These are phyloP conservation scores for Thermothelomyces thermophilus DNA, from an alignment of 2,329 filamentous ascomycete genomes.

Conservation along the genomic window DNA sequence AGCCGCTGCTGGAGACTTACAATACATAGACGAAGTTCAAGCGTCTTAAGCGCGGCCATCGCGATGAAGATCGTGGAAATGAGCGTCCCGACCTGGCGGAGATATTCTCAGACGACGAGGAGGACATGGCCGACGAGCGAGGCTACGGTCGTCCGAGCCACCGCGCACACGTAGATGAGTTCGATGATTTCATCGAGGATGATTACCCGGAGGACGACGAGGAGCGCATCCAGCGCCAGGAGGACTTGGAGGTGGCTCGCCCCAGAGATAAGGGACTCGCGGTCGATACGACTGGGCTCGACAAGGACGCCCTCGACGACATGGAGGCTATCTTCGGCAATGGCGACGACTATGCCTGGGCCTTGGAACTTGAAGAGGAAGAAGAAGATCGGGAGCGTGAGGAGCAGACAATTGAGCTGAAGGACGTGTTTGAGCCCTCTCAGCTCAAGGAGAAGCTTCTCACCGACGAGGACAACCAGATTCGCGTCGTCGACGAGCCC, in stretches of 20 bases:
- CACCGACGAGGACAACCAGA: slow-evolving; percentile 89
- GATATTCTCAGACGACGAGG: slow-evolving; percentile 94
- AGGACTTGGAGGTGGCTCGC: slow-evolving; percentile 83
- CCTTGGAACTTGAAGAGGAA: slow-evolving; percentile 79
- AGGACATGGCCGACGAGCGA: slow-evolving; percentile 55
- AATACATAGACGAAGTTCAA: slow-evolving; percentile 78
- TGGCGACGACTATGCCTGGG: slow-evolving; percentile 93
- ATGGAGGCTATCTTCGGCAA: slow-evolving; percentile 96
- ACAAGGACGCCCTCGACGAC: slow-evolving; percentile 88
- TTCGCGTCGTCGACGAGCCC: slow-evolving; percentile 81
- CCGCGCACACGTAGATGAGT: slow-evolving; percentile 65
- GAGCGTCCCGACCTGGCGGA: slow-evolving; percentile 72
- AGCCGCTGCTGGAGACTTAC: neutral
- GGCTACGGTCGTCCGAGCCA: slow-evolving; percentile 46
- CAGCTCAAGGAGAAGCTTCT: slow-evolving; percentile 90
- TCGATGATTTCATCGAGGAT: slow-evolving; percentile 95
- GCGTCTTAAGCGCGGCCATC: slow-evolving; percentile 85
- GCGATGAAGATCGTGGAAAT: slow-evolving; percentile 58
- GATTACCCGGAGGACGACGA: slow-evolving; percentile 86
- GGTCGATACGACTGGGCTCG: slow-evolving; percentile 75
- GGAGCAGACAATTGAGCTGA: slow-evolving; percentile 82
- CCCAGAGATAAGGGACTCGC: slow-evolving; percentile 64
- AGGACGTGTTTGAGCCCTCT: slow-evolving; percentile 96
- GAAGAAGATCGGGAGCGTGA: slow-evolving; percentile 72
- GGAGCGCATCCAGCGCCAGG: slow-evolving; percentile 65